phyloP scores from a whole-genome alignment of 1,284 basidiomycete species.

The Volvariella volvacea region DNA sequence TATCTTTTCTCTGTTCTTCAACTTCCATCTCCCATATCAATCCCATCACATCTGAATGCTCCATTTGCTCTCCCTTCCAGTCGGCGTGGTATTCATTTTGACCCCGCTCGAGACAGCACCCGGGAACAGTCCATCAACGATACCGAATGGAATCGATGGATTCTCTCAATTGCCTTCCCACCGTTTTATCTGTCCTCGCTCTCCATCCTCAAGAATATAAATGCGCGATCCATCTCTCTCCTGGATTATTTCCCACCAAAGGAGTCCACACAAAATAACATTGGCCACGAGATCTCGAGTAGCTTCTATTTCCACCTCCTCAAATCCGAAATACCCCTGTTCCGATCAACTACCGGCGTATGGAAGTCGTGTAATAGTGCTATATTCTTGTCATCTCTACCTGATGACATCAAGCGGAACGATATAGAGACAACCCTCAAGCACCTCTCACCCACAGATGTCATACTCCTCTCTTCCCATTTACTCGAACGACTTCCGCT shows the following conservation, averaged over 20 bases:
- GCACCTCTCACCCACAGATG: no score
- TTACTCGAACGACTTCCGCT: neutral
- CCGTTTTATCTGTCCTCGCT: neutral
- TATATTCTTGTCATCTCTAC: neutral
- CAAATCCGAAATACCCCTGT: neutral
- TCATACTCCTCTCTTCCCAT: neutral
- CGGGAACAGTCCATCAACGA: neutral
- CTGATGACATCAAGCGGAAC: neutral
- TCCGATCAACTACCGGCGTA: neutral
- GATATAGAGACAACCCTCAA: neutral
- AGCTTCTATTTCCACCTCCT: neutral
- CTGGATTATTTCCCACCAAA: neutral
- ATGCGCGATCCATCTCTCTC: neutral
- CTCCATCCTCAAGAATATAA: neutral
- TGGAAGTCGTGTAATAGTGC: neutral
- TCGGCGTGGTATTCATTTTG: constrained; percentile 1
- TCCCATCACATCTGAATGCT: neutral
- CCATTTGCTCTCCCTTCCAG: neutral
- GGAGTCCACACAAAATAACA: neutral
- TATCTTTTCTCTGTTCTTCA: neutral
- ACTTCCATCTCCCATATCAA: neutral
- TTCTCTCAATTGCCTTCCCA: neutral
- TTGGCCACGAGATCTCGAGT: neutral
- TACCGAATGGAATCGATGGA: neutral
- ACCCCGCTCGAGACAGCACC: neutral